These are phyloP conservation scores for Pyrenopolyporus hunteri DNA, from an alignment of 495 filamentous ascomycete species.

Conservation along the genomic window DNA sequence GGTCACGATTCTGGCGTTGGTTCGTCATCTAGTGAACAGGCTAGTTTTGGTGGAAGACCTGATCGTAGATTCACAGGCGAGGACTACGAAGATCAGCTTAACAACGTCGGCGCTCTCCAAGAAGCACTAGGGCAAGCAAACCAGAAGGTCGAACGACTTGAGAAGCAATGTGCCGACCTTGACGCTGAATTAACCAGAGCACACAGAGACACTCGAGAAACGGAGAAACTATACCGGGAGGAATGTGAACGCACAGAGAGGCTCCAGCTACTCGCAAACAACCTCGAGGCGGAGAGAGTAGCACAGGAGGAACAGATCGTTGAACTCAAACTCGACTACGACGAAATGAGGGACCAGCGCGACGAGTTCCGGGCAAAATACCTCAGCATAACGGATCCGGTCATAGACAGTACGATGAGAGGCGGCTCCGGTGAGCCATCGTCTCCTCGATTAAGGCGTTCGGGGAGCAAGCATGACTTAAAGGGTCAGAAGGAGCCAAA, in stretches of 20 bases:
- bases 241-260: constrained; percentile 27
- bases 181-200: constrained; percentile 32
- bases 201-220: constrained; percentile 25
- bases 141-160: constrained; percentile 35
- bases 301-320: constrained; percentile 13
- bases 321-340: constrained; percentile 8
- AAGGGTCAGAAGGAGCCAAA: constrained; percentile 24
- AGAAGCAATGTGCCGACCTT: constrained; percentile 31
- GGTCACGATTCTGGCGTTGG: constrained; percentile 42
- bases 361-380: constrained; percentile 23
- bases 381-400: constrained; percentile 13
- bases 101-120: constrained; percentile 40
- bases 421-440: constrained; percentile 33
- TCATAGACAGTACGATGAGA: constrained; percentile 22
- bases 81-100: constrained; percentile 40
- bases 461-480: constrained; percentile 22
- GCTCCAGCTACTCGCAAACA: constrained; percentile 20
- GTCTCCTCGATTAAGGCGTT: constrained; percentile 12
- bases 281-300: constrained; percentile 25
- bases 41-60: constrained; percentile 40
- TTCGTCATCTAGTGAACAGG: constrained; percentile 44
- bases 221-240: constrained; percentile 29
- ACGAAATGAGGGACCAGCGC: constrained; percentile 20
- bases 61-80: constrained; percentile 43
- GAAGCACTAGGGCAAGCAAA: constrained; percentile 41